Conservation (phyloP, 1,139 yeast genomes). For the Pneumocystis murina region DNA sequence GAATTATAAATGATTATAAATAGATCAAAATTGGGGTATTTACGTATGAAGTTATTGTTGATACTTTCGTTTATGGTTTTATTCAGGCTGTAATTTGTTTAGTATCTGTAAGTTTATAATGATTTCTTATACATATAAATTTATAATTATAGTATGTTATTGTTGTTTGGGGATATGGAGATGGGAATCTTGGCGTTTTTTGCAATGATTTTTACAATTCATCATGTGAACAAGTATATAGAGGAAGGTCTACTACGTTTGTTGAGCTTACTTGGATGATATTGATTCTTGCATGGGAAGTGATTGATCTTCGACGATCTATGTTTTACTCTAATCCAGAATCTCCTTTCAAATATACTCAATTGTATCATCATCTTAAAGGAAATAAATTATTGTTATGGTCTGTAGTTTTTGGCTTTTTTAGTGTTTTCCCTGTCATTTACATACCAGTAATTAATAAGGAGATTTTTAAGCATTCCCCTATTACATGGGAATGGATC, state of each 20-base stretch:
- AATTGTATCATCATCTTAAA: constrained; percentile 45
- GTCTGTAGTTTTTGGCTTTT: constrained; percentile 62
- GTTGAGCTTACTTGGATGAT: constrained; percentile 88
- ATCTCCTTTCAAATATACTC: constrained; percentile 10
- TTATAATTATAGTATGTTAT: constrained; percentile 29
- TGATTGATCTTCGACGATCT: constrained; percentile 49
- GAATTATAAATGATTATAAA: not conserved
- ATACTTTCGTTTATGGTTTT: constrained; percentile 60
- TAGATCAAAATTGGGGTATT: constrained; percentile 40
- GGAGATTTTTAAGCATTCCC: constrained; percentile 59
- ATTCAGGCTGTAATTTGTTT: constrained; percentile 64
- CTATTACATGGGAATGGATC: constrained; percentile 77
- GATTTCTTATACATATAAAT: not conserved
- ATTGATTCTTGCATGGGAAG: constrained; percentile 78
- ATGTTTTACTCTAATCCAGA: constrained; percentile 27
- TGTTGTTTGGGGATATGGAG: constrained; percentile 47
- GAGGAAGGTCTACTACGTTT: constrained; percentile 70
- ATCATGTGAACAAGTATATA: constrained; percentile 50
- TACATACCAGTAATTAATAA: constrained; percentile 78
- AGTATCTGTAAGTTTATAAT: constrained; percentile 28
- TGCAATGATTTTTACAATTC: constrained; percentile 42
- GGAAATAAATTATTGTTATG: constrained; percentile 64
- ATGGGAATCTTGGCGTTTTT: constrained; percentile 46
- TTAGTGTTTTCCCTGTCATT: constrained; percentile 65
- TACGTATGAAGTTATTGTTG: constrained; percentile 55